Evolutionary conservation across 805 yeast species (phyloP).

Genomic region (Metschnikowia aberdeeniae): DNA sequence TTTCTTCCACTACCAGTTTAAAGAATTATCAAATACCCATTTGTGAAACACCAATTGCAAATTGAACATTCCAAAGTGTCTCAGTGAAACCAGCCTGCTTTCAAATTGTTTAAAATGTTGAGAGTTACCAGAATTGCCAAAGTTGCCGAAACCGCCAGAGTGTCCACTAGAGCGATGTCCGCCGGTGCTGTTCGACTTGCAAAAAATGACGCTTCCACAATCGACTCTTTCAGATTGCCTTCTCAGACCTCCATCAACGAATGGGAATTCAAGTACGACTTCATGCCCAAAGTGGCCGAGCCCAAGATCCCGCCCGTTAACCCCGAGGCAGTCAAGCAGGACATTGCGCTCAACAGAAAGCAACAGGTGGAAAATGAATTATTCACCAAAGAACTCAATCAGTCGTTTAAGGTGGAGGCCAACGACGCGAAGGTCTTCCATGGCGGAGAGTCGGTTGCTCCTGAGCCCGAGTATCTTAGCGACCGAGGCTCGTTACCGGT

Average conservation of each 20-base stretch:
- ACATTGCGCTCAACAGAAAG: slow-evolving; percentile 41
- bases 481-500: slow-evolving; percentile 37
- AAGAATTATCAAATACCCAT: neutral
- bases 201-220: slow-evolving; percentile 55
- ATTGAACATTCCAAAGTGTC: neutral
- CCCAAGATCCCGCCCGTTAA: slow-evolving; percentile 44
- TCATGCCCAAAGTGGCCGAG: slow-evolving; percentile 36
- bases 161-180: slow-evolving; percentile 28
- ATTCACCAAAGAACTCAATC: slow-evolving; percentile 29
- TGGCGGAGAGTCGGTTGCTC: slow-evolving; percentile 39
- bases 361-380: slow-evolving; percentile 36
- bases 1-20: neutral
- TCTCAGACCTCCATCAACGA: slow-evolving; percentile 42
- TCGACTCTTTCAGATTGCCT: slow-evolving; percentile 54
- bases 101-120: slow-evolving; percentile 13
- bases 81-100: neutral
- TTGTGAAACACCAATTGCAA: too few relatives aligned
- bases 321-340: slow-evolving; percentile 48
- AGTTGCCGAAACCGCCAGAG: slow-evolving; percentile 3
- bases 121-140: slow-evolving; percentile 27
- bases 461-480: slow-evolving; percentile 37
- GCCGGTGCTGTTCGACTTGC: slow-evolving; percentile 23
- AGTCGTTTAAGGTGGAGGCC: slow-evolving; percentile 43
- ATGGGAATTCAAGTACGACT: slow-evolving; percentile 49
- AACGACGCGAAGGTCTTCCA: slow-evolving; percentile 38